A percentile compares a stretch with the other conserved stretches of the same genome.
These are phyloP conservation scores for Sclerotinia borealis DNA, from an alignment of 2,329 filamentous ascomycete genomes.

Conservation along the genomic window DNA sequence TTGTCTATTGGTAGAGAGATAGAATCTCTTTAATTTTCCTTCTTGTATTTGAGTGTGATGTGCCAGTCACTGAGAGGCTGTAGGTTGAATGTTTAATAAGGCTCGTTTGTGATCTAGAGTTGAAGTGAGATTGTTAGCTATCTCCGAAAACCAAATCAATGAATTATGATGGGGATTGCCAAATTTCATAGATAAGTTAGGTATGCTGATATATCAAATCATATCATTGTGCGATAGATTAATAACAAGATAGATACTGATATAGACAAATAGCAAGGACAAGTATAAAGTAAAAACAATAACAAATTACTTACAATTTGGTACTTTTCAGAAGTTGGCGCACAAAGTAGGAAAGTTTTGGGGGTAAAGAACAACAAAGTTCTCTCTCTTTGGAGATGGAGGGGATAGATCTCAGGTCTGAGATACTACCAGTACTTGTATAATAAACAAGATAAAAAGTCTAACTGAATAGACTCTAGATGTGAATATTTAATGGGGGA, in stretches of 20 bases:
- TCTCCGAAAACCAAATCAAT: background rate
- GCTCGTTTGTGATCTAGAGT: background rate
- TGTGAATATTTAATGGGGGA: too few species aligned
- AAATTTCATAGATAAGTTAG: background rate
- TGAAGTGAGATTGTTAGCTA: background rate
- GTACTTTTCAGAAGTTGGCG: background rate
- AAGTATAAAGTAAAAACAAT: background rate
- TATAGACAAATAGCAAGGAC: background rate
- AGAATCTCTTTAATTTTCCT: background rate
- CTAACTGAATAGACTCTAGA: too few species aligned
- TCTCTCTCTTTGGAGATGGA: too few species aligned
- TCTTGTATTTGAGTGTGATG: background rate
- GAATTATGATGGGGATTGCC: background rate
- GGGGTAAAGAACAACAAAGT: too few species aligned
- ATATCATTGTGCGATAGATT: background rate
- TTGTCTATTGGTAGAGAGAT: constrained; percentile 29
- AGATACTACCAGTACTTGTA: too few species aligned
- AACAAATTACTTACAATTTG: background rate
- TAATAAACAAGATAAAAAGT: too few species aligned
- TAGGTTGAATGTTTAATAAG: background rate
- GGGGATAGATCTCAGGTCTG: too few species aligned
- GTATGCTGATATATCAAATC: background rate
- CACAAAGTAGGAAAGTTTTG: background rate
- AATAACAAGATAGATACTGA: background rate
- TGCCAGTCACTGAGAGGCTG: background rate